These are phyloP conservation scores for Naganishia vaughanmartiniae DNA, from an alignment of 768 basidiomycete species.

Conservation along the genomic window DNA sequence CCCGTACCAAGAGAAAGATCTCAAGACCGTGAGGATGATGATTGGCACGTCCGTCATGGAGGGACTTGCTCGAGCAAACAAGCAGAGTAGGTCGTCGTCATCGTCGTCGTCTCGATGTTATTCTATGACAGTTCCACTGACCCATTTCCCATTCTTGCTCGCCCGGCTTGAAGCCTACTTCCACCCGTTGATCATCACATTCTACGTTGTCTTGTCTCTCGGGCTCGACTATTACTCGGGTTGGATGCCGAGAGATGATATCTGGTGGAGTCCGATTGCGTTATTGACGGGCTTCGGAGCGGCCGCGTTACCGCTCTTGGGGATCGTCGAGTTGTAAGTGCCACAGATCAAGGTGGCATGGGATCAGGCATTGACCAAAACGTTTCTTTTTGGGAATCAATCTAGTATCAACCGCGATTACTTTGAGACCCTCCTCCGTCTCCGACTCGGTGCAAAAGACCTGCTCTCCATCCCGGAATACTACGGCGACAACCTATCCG, in stretches of 20 bases:
- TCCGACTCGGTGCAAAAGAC: conserved; percentile 36
- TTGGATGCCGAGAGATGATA: conserved; percentile 26
- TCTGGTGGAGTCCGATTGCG: conserved; percentile 30
- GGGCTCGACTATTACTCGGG: conserved; percentile 29
- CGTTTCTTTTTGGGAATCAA: too few relatives aligned
- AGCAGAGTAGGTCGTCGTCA: conserved; percentile 29
- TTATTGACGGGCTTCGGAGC: conserved; percentile 36
- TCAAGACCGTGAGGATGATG: conserved; percentile 36
- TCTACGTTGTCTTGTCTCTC: conserved; percentile 28
- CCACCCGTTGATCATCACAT: conserved; percentile 30
- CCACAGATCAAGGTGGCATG: too few relatives aligned
- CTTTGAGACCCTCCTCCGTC: conserved; percentile 32
- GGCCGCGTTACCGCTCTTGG: conserved; percentile 33
- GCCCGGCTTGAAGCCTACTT: conserved; percentile 28
- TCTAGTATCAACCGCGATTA: conserved; percentile 35
- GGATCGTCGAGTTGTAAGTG: conserved; percentile 34
- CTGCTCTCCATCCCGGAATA: conserved; percentile 32
- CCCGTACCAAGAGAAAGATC: conserved; percentile 31
- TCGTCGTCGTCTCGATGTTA: background rate
- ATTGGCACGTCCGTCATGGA: conserved; percentile 44
- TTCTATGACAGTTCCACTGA: background rate
- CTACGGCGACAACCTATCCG: conserved; percentile 30
- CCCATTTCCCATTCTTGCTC: background rate
- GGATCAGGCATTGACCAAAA: too few relatives aligned
- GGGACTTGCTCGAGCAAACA: conserved; percentile 37